These are phyloP conservation scores for Cyclanthera cordifolia DNA, from an alignment of 306 rosid genomes.

Conservation along the genomic window DNA sequence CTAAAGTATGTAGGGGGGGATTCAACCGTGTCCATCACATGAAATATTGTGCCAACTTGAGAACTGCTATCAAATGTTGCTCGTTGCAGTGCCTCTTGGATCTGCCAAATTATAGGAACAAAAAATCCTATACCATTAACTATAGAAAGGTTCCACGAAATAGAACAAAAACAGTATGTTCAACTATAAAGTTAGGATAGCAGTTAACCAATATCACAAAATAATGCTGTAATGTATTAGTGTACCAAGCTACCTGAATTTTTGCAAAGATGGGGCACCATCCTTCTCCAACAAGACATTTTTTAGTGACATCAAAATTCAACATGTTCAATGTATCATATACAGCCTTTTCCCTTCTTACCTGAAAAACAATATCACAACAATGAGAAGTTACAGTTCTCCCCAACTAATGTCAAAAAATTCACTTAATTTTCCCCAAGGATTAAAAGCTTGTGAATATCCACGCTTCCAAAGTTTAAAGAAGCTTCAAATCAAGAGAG, in stretches of 20 bases:
- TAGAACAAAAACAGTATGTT: not conserved
- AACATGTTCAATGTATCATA: constrained; percentile 90
- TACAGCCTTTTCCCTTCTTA: constrained; percentile 94
- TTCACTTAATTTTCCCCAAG: too few relatives aligned
- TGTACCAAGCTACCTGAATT: constrained; percentile 39
- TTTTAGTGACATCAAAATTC: constrained; percentile 95
- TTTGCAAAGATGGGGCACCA: constrained; percentile 94
- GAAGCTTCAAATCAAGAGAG: not conserved
- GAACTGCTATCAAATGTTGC: constrained; percentile 98
- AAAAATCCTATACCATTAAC: not conserved
- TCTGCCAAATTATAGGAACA: constrained; percentile 36
- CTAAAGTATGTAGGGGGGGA: constrained; percentile 94
- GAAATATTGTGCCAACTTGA: constrained; percentile 91
- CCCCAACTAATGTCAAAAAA: too few relatives aligned
- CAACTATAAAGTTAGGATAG: constrained; percentile 10
- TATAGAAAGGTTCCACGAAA: constrained; percentile 6
- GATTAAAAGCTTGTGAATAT: not conserved
- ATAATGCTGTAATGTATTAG: not conserved
- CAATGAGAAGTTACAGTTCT: too few relatives aligned
- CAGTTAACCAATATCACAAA: not conserved
- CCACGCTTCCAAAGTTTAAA: not conserved
- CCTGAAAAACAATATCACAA: constrained; percentile 35
- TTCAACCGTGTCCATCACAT: constrained; percentile 71
- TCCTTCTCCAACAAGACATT: constrained; percentile 98
- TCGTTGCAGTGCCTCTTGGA: constrained; percentile 85